Conservation (phyloP, 2,329 filamentous ascomycete genomes). For the Talaromyces marneffei region DNA sequence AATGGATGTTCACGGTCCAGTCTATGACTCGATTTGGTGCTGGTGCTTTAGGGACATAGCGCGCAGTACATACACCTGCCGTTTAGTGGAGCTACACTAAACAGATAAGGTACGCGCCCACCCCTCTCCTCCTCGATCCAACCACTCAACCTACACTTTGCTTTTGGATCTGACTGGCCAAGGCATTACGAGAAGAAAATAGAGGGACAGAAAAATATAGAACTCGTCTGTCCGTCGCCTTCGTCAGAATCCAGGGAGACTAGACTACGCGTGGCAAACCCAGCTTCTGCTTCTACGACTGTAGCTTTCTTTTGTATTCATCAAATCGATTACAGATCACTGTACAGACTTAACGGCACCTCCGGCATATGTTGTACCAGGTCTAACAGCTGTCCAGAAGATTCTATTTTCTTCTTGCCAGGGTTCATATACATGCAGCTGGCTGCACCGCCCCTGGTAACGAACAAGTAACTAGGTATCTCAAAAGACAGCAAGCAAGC, state of each 20-base stretch:
- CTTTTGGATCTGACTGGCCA: background rate
- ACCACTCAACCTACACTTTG: background rate
- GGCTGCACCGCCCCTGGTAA: slow-evolving; percentile 4
- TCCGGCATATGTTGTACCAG: background rate
- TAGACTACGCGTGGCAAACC: slow-evolving; percentile 8
- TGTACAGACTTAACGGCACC: background rate
- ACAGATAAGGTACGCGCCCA: background rate
- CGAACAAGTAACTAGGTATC: background rate
- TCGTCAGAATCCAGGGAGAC: background rate
- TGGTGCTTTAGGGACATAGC: background rate
- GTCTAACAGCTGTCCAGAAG: background rate
- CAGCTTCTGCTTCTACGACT: background rate
- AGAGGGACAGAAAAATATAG: background rate
- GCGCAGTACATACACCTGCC: background rate
- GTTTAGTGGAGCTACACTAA: slow-evolving; percentile 10
- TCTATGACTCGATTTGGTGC: background rate
- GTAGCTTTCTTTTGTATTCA: background rate
- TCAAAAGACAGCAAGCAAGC: background rate
- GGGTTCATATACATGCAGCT: slow-evolving; percentile 5
- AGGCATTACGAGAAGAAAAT: background rate
- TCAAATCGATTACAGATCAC: background rate
- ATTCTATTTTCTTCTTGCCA: background rate
- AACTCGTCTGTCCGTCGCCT: background rate
- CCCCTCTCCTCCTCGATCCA: slow-evolving; percentile 1
- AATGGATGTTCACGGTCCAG: background rate